Evolutionary conservation across 371 early-diverging fungal species (phyloP).

Genomic region (Synchytrium microbalum): DNA sequence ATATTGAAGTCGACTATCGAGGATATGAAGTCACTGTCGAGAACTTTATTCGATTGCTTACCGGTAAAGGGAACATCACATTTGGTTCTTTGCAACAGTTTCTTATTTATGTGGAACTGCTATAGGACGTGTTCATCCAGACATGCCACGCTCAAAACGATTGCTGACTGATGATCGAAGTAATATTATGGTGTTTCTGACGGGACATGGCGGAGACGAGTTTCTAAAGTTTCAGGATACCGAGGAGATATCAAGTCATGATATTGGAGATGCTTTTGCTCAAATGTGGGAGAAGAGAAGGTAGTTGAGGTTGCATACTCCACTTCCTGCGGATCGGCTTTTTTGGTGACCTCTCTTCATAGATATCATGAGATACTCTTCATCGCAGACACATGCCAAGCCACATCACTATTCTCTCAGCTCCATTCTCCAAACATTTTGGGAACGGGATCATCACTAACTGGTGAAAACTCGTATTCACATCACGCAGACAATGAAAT

Average conservation of each 20-base stretch:
- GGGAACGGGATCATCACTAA: slow-evolving; percentile 76
- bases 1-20: slow-evolving; percentile 94
- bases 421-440: slow-evolving; percentile 87
- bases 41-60: slow-evolving; percentile 89
- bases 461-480: slow-evolving; percentile 91
- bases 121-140: slow-evolving; percentile 34
- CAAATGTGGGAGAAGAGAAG: slow-evolving; percentile 93
- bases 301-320: slow-evolving; percentile 26
- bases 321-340: neutral
- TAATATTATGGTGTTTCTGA: slow-evolving; percentile 92
- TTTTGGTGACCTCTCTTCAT: neutral
- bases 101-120: neutral
- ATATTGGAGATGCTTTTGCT: slow-evolving; percentile 89
- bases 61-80: slow-evolving; percentile 45
- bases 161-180: slow-evolving; percentile 88
- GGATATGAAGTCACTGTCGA: slow-evolving; percentile 98
- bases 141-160: slow-evolving; percentile 70
- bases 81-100: neutral
- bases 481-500: slow-evolving; percentile 85
- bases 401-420: slow-evolving; percentile 86
- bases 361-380: slow-evolving; percentile 93
- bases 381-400: slow-evolving; percentile 96
- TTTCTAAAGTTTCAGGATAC: slow-evolving; percentile 96
- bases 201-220: slow-evolving; percentile 96
- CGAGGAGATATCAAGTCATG: slow-evolving; percentile 88